Conservation (phyloP, 495 filamentous ascomycete species). For the Stereocaulon alpinum region DNA sequence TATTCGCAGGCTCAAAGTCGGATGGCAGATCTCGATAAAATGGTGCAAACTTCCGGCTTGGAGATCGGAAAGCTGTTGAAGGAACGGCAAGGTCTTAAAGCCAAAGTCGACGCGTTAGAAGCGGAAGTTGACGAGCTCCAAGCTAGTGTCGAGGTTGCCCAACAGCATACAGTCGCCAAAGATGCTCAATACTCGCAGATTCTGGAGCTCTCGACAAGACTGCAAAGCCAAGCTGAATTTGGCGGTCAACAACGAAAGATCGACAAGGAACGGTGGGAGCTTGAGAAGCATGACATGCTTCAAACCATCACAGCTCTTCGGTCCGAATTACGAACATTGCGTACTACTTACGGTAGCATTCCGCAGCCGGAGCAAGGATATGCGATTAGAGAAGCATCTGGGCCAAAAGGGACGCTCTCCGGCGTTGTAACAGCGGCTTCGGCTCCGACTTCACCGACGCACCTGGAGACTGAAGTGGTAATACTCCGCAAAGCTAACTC, state of each 20-base stretch:
- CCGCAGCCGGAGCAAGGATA: not conserved
- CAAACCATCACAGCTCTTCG: not conserved
- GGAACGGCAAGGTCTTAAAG: conserved; percentile 9
- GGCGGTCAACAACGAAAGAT: conserved; percentile 12
- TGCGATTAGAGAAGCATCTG: not conserved
- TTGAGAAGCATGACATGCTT: conserved; percentile 9
- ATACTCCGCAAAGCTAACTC: conserved; percentile 1
- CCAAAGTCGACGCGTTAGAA: conserved; percentile 15
- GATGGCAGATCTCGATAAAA: conserved; percentile 12
- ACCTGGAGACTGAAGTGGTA: not conserved
- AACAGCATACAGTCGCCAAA: conserved; percentile 13
- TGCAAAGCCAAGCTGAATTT: conserved; percentile 8
- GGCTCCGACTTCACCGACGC: not conserved
- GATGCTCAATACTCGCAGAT: conserved; percentile 19
- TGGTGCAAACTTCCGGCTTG: conserved; percentile 6
- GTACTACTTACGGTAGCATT: conserved; percentile 1
- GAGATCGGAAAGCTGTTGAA: conserved; percentile 10
- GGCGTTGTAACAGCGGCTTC: not conserved
- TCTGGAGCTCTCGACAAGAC: conserved; percentile 12
- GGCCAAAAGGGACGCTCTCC: not conserved
- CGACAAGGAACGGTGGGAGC: conserved; percentile 15
- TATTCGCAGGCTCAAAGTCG: conserved; percentile 8
- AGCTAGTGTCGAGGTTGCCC: conserved; percentile 7
- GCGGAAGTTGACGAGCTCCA: conserved; percentile 12
- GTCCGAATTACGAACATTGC: not conserved